Evolutionary conservation across 495 filamentous ascomycete species (phyloP), one percentile per base, ranked within the genome.

Genomic region (Collariella sp.): DNA sequence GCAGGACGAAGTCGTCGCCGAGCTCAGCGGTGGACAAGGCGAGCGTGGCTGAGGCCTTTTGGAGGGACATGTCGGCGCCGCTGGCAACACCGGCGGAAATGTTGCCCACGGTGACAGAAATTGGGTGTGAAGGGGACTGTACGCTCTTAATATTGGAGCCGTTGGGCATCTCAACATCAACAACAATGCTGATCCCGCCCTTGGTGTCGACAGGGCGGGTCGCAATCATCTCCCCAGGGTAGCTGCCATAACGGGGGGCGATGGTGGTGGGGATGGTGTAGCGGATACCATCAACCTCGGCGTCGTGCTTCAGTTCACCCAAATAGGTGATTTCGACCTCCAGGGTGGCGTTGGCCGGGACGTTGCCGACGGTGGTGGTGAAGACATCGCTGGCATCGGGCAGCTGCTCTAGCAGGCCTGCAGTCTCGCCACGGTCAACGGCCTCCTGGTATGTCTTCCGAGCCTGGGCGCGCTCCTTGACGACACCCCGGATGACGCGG

Each of bases 261-360:
- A 87, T 82, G 42, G 54, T 66, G 0, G 79, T 81, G 1, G 85
- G 85, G 18, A 87, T 71, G 18, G 78, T 86, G 59, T 84, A 83
- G 11, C 82, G 75, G 41, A 80, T 75, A 13, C 83, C 81, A 62
- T 87, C 78, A 1, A 72, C 69, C 46, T 80, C 79, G 43, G 74
- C 70, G 61, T 86, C 81, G 58, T 85, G 76, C 63, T 85, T 85
- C 55, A 88, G 67, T 60, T 88, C 84, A 13, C 80, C 79, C 2
- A 85, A 63, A 59, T 86, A 86, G 3, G 75, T 79, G 53, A 87
- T 78, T 26, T 79, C 74, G 12, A 87, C 75, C 10, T 75, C 48
- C 10, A 86, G 71, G 15, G 63, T 73, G 9, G 68, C 68, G 2
- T 72, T 71, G 1, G 78, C 72, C 0, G 80, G 80, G 26, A 87